phyloP scores from a whole-genome alignment of 148 eudicot genomes.

The Vaccinium macrocarpon region DNA sequence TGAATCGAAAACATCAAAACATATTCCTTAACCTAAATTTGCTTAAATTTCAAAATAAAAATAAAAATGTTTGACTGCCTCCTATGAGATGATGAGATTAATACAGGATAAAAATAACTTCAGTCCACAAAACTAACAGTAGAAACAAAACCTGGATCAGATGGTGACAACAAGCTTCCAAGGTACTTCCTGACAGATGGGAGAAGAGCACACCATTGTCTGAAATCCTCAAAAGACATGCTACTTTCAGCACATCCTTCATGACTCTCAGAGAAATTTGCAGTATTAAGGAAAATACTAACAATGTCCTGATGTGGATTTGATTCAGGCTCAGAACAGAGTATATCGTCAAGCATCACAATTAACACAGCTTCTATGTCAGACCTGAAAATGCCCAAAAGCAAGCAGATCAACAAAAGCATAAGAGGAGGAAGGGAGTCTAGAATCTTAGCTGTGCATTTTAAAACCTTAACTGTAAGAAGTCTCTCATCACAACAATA shows the following conservation, averaged over 20 bases:
- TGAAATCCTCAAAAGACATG: constrained; percentile 80
- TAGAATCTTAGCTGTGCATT: not conserved
- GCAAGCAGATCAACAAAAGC: constrained; percentile 4
- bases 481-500: not conserved
- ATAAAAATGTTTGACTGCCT: not conserved
- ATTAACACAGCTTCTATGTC: constrained; percentile 67
- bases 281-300: constrained; percentile 52
- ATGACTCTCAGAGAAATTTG: constrained; percentile 42
- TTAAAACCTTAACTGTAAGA: not conserved
- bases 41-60: no score
- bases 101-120: not conserved
- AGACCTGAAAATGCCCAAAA: constrained; percentile 53
- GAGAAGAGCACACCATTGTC: constrained; percentile 55
- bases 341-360: constrained; percentile 56
- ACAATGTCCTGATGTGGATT: constrained; percentile 36
- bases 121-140: not conserved
- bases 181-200: constrained; percentile 80
- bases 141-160: constrained; percentile 55
- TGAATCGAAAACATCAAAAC: not conserved
- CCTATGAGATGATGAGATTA: not conserved
- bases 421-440: not conserved
- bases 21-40: not conserved
- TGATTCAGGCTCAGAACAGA: constrained; percentile 41
- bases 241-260: constrained; percentile 38
- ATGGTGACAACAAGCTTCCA: constrained; percentile 59